Conservation (phyloP, 2,329 filamentous ascomycete species). For the Colletotrichum limetticola region DNA sequence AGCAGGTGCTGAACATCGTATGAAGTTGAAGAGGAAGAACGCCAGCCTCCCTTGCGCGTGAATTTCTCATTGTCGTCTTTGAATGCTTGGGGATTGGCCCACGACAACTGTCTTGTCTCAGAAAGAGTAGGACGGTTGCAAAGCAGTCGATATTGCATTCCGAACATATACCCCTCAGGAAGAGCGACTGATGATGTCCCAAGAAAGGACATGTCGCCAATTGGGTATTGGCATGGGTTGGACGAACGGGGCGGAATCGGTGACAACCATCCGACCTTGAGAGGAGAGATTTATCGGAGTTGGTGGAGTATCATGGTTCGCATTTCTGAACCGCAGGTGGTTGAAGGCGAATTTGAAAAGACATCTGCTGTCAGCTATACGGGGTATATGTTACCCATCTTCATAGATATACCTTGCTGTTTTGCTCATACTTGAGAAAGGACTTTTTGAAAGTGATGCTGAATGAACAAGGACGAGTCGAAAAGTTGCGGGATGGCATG, state of each 20-base stretch:
- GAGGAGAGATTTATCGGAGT: conserved; percentile 14
- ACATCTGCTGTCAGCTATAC: conserved; percentile 11
- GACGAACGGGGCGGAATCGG: conserved; percentile 2
- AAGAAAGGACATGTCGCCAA: conserved; percentile 23
- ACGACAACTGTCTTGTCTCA: background rate
- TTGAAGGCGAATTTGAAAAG: conserved; percentile 23
- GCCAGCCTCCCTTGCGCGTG: background rate
- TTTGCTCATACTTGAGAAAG: background rate
- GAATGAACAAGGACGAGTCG: background rate
- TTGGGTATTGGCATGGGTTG: conserved; percentile 1
- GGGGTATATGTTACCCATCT: conserved; percentile 2
- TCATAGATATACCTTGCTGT: conserved; percentile 23
- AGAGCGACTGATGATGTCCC: conserved; percentile 30
- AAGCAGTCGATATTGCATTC: background rate
- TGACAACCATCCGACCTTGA: background rate
- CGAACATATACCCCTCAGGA: background rate
- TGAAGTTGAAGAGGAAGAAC: background rate
- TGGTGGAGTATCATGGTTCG: conserved; percentile 16
- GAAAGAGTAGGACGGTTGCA: background rate
- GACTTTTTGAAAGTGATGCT: background rate
- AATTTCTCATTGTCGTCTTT: background rate
- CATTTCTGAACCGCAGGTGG: background rate
- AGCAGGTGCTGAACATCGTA: background rate
- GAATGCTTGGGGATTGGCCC: background rate
- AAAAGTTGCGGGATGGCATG: background rate